These are phyloP conservation scores for Aspergillus wentii DNA, from an alignment of 495 filamentous ascomycete species.

Conservation along the genomic window DNA sequence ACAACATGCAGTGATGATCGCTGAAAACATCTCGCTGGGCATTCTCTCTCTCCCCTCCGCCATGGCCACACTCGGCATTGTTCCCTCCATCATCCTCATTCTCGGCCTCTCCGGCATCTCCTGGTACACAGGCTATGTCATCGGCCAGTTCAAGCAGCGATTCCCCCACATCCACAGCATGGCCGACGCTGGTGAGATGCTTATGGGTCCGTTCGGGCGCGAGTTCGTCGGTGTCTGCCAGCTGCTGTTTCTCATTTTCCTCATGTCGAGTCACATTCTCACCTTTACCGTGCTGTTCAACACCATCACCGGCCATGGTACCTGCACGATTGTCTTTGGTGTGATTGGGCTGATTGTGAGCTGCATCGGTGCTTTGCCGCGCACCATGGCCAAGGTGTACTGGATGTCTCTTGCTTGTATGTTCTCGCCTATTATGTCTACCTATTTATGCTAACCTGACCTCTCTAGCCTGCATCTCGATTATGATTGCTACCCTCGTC, in stretches of 20 bases:
- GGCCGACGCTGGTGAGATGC: slow-evolving; percentile 63
- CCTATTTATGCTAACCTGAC: background rate
- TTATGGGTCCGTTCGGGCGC: slow-evolving; percentile 59
- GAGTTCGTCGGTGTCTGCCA: slow-evolving; percentile 60
- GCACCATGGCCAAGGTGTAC: slow-evolving; percentile 55
- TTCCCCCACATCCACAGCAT: slow-evolving; percentile 57
- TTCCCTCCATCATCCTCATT: slow-evolving; percentile 51
- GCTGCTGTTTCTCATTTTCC: slow-evolving; percentile 62
- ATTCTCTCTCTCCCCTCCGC: slow-evolving; percentile 58
- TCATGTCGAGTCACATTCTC: slow-evolving; percentile 68
- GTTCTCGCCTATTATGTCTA: slow-evolving; percentile 4
- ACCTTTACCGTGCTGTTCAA: slow-evolving; percentile 63
- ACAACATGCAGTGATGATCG: slow-evolving; percentile 49
- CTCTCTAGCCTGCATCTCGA: slow-evolving; percentile 43
- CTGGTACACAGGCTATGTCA: slow-evolving; percentile 40
- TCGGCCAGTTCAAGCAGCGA: slow-evolving; percentile 32
- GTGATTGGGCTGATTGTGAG: slow-evolving; percentile 59
- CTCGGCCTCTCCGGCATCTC: slow-evolving; percentile 60
- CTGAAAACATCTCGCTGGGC: slow-evolving; percentile 63
- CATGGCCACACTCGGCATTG: slow-evolving; percentile 61
- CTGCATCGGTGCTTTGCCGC: slow-evolving; percentile 58
- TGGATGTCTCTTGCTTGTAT: slow-evolving; percentile 55
- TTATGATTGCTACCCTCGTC: slow-evolving; percentile 63
- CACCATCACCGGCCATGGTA: slow-evolving; percentile 55
- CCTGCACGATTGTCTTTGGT: slow-evolving; percentile 64